Evolutionary conservation across 805 yeast genomes (phyloP).

Genomic region (Jamesozyma rosinii): DNA sequence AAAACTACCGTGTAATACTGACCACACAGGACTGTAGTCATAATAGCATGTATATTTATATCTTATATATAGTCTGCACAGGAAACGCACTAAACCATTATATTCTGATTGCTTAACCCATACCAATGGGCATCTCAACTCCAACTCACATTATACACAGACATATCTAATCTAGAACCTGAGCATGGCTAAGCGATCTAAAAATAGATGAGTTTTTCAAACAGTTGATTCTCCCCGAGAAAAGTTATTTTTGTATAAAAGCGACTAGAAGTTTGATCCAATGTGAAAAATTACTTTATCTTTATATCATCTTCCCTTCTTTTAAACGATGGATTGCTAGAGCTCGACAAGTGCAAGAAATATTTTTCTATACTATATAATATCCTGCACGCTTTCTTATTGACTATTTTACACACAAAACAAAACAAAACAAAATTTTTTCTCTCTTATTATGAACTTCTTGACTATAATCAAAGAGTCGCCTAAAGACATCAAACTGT

Average conservation of each 20-base stretch:
- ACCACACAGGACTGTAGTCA: not conserved
- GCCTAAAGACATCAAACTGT: constrained; percentile 45
- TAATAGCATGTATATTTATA: not conserved
- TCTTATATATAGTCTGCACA: too few relatives aligned
- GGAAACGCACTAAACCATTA: too few relatives aligned
- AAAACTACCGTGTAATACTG: constrained; percentile 2
- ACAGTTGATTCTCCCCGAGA: not conserved
- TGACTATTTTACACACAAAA: not conserved
- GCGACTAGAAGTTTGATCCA: not conserved
- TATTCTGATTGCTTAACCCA: too few relatives aligned
- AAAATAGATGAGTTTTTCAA: not conserved
- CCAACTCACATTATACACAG: too few relatives aligned
- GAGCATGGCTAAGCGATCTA: too few relatives aligned
- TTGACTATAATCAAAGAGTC: constrained; percentile 29
- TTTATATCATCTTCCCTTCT: not conserved
- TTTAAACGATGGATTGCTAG: not conserved
- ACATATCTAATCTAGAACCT: too few relatives aligned
- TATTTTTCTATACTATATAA: too few relatives aligned
- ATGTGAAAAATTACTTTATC: not conserved
- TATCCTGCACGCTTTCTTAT: not conserved
- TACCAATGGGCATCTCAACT: not conserved
- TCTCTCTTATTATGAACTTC: constrained; percentile 7
- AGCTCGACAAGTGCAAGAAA: not conserved
- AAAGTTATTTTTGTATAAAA: too few relatives aligned
- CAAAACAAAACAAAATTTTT: not conserved